Percentiles rank a stretch among this genome's conserved stretches.
phyloP scores from a whole-genome alignment of 1,139 yeast species.

The Trichomonascaceae sp. region DNA sequence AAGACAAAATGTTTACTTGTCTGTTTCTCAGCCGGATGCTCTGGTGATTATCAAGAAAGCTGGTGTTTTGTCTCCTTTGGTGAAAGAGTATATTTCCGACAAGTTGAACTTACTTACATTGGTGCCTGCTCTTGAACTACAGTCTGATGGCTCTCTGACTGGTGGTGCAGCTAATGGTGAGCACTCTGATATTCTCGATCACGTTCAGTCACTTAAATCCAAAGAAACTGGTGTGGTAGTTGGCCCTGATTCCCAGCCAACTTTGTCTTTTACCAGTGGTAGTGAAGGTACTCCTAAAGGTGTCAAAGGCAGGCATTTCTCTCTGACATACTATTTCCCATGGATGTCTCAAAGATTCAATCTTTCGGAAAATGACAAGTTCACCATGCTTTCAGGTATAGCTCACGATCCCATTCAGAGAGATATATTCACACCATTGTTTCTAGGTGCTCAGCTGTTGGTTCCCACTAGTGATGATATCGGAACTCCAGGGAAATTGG shows the following conservation, averaged over 20 bases:
- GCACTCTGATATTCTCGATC: conserved; percentile 44
- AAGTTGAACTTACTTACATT: conserved; percentile 68
- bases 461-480: conserved; percentile 97
- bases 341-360: conserved; percentile 93
- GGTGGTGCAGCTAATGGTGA: conserved; percentile 46
- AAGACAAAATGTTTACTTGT: conserved; percentile 85
- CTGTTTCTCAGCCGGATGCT: conserved; percentile 91
- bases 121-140: conserved; percentile 70
- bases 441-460: conserved; percentile 85
- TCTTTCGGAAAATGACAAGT: conserved; percentile 71
- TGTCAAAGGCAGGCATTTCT: conserved; percentile 94
- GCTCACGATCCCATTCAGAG: conserved; percentile 99
- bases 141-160: conserved; percentile 65
- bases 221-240: conserved; percentile 81
- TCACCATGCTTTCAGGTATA: conserved; percentile 97
- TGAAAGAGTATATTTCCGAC: conserved; percentile 63
- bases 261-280: conserved; percentile 95
- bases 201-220: conserved; percentile 43
- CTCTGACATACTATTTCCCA: conserved; percentile 93
- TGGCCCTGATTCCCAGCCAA: conserved; percentile 97
- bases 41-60: conserved; percentile 87
- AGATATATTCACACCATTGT: conserved; percentile 96
- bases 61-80: conserved; percentile 70
- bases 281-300: conserved; percentile 99
- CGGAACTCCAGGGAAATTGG: conserved; percentile 95